These are phyloP conservation scores for Rugosomyces carneus DNA, from an alignment of 1,284 basidiomycete genomes.

Conservation along the genomic window DNA sequence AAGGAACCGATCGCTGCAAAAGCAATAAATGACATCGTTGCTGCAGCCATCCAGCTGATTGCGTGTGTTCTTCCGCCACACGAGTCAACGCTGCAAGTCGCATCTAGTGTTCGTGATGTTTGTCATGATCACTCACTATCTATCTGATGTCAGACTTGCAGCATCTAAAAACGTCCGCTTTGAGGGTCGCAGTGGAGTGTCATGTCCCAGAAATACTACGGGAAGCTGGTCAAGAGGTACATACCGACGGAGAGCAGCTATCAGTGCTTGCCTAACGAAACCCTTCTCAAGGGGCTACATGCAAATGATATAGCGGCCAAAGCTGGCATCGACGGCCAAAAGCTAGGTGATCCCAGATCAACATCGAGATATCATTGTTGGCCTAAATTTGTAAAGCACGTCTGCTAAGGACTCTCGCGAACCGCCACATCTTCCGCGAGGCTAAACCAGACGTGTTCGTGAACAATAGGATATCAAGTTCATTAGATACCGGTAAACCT, in stretches of 20 bases:
- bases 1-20: background rate
- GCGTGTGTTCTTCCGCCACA: background rate
- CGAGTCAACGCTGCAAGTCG: background rate
- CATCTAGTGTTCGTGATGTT: background rate
- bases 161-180: background rate
- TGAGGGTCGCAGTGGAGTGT: background rate
- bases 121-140: background rate
- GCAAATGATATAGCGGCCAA: conserved; percentile 27
- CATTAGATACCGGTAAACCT: conserved; percentile 23
- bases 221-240: background rate
- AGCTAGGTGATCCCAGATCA: conserved; percentile 23
- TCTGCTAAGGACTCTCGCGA: conserved; percentile 28
- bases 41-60: background rate
- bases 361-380: background rate
- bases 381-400: conserved; percentile 20
- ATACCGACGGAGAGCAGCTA: too few species aligned
- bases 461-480: conserved; percentile 30
- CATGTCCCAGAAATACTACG: background rate
- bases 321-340: conserved; percentile 21
- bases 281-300: conserved; percentile 23
- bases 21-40: background rate
- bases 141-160: background rate
- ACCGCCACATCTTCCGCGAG: conserved; percentile 31
- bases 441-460: conserved; percentile 30
- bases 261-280: background rate